A percentile compares a stretch with the other conserved stretches of the same genome.
Conservation (phyloP, 441 rosid species). For the Jatropha multifida region DNA sequence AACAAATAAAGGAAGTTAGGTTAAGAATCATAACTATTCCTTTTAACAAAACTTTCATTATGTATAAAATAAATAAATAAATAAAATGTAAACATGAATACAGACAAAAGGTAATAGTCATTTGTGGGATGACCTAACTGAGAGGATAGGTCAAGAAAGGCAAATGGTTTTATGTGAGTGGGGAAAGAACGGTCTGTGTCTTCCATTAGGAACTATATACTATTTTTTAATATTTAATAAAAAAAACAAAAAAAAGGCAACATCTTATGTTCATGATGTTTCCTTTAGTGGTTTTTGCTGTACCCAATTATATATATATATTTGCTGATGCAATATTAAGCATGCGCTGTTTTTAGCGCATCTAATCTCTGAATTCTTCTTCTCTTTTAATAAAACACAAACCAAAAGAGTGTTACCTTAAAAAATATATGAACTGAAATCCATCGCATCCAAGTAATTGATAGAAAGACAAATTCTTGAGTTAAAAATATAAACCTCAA, state of each 20-base stretch:
- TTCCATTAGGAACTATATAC: slow-evolving; percentile 28
- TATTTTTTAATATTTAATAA: slow-evolving; percentile 11
- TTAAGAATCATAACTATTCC: too few species aligned
- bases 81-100: too few species aligned
- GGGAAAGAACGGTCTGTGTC: slow-evolving; percentile 21
- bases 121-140: slow-evolving; percentile 36
- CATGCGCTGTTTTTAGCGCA: slow-evolving; percentile 27
- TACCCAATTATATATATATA: slow-evolving; percentile 20
- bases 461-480: too few species aligned
- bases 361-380: not conserved
- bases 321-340: slow-evolving; percentile 23
- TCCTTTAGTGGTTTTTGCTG: slow-evolving; percentile 27
- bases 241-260: not conserved
- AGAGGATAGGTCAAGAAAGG: slow-evolving; percentile 17
- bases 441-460: too few species aligned
- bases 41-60: too few species aligned
- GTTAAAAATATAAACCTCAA: too few species aligned
- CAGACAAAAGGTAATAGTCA: too few species aligned
- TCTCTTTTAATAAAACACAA: not conserved
- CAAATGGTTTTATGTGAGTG: slow-evolving; percentile 7
- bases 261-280: not conserved
- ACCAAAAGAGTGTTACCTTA: too few species aligned
- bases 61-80: too few species aligned
- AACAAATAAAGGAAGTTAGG: too few species aligned
- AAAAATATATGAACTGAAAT: too few species aligned